Evolutionary conservation across 2,329 filamentous ascomycete species (phyloP).

Genomic region (Phialemonium atrogriseum): DNA sequence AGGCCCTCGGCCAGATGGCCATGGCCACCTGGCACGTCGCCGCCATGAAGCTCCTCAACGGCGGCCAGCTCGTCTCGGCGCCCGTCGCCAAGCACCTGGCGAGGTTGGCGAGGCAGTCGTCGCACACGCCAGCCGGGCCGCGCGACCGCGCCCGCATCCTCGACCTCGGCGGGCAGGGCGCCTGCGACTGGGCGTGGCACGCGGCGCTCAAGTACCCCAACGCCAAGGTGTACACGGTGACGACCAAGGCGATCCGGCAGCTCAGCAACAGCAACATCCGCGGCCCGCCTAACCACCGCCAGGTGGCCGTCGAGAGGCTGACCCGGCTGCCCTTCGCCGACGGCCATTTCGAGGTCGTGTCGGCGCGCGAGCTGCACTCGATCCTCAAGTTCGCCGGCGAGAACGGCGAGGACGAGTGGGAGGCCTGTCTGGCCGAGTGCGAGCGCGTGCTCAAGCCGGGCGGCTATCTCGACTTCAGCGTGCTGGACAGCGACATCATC

Average conservation of each 20-base stretch:
- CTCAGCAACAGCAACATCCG: constrained; percentile 66
- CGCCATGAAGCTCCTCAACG: constrained; percentile 52
- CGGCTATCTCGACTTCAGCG: constrained; percentile 82
- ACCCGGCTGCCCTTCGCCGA: constrained; percentile 79
- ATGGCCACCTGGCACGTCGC: constrained; percentile 54
- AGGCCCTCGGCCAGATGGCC: constrained; percentile 66
- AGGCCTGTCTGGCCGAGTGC: constrained; percentile 75
- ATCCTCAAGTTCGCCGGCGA: constrained; percentile 67
- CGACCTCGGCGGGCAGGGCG: constrained; percentile 76
- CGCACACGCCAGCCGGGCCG: constrained; percentile 14
- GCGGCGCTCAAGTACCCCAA: constrained; percentile 79
- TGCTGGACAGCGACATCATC: constrained; percentile 85
- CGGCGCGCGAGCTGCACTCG: constrained; percentile 76
- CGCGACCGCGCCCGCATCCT: constrained; percentile 60
- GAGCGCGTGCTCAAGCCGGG: constrained; percentile 87
- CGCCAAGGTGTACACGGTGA: constrained; percentile 80
- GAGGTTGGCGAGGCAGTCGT: constrained; percentile 11
- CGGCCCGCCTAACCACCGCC: constrained; percentile 80
- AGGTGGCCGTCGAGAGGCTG: constrained; percentile 67
- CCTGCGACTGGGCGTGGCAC: constrained; percentile 95
- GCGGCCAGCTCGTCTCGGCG: constrained; percentile 54
- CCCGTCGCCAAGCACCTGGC: constrained; percentile 56
- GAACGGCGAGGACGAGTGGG: constrained; percentile 75
- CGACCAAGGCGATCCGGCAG: constrained; percentile 63
- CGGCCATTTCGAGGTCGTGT: constrained; percentile 85